A percentile compares a stretch with the other conserved stretches of the same genome.
These are phyloP conservation scores for Leccinum imitatum DNA, from an alignment of 768 basidiomycete species.

Conservation along the genomic window DNA sequence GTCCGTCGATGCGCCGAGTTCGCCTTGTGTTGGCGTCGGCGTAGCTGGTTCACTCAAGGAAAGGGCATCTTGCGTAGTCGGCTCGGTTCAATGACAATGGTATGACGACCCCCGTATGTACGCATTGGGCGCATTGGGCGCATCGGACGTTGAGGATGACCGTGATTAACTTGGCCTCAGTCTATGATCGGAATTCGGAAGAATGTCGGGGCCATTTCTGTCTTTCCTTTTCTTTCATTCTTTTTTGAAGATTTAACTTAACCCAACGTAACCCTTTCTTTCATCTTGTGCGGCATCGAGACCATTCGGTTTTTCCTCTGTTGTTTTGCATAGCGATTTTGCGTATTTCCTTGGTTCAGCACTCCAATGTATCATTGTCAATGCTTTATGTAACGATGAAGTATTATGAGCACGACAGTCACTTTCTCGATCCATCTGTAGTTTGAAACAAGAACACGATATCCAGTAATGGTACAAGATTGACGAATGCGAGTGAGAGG, in stretches of 20 bases:
- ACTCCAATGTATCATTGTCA: conserved; percentile 26
- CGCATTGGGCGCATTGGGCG: not conserved
- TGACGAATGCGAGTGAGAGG: not conserved
- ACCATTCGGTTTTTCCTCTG: conserved; percentile 8
- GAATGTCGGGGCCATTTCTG: not conserved
- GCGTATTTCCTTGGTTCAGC: conserved; percentile 14
- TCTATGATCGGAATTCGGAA: not conserved
- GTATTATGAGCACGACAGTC: conserved; percentile 19
- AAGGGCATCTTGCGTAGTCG: not conserved
- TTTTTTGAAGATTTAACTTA: conserved; percentile 9
- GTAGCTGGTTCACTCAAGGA: conserved; percentile 6
- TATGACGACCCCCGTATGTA: not conserved
- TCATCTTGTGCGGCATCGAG: conserved; percentile 8
- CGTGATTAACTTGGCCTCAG: not conserved
- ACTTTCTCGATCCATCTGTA: conserved; percentile 14
- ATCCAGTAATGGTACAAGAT: not conserved
- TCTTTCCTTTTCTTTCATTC: not conserved
- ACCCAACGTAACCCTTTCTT: conserved; percentile 3
- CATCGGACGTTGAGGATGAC: not conserved
- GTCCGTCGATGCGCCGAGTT: conserved; percentile 4
- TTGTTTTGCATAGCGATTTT: conserved; percentile 30
- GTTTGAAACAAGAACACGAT: conserved; percentile 1
- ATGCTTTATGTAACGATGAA: conserved; percentile 11
- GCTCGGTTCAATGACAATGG: conserved; percentile 19
- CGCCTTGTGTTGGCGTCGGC: conserved; percentile 7